phyloP scores from a whole-genome alignment of 345 rosid genomes.

The Gossypium australe region DNA sequence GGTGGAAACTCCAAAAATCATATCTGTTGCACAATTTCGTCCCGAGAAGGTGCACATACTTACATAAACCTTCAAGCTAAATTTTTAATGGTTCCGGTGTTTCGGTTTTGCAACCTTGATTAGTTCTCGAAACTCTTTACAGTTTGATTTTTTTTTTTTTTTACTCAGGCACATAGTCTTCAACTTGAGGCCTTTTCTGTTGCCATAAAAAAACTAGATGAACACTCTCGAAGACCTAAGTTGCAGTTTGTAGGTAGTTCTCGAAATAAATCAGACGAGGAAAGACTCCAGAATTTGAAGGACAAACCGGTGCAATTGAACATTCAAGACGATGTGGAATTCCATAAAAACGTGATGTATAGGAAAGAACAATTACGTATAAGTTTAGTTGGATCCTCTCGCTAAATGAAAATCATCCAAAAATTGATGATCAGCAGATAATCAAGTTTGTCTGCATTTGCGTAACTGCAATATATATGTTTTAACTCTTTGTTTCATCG shows the following conservation, averaged over 20 bases:
- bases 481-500: background rate
- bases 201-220: constrained; percentile 48
- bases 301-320: constrained; percentile 66
- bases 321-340: constrained; percentile 59
- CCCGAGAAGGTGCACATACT: too few relatives aligned
- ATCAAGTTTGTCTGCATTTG: background rate
- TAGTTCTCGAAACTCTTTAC: constrained; percentile 10
- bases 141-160: constrained; percentile 24
- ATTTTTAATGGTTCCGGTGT: too few relatives aligned
- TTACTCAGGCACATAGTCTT: constrained; percentile 76
- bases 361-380: constrained; percentile 36
- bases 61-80: too few relatives aligned
- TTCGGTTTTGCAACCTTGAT: background rate
- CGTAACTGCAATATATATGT: background rate
- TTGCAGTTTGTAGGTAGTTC: constrained; percentile 96
- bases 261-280: constrained; percentile 75
- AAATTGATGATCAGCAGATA: background rate
- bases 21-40: too few relatives aligned
- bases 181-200: constrained; percentile 86
- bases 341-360: constrained; percentile 66
- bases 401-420: background rate
- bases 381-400: background rate
- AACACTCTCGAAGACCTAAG: constrained; percentile 52
- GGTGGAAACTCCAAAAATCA: too few relatives aligned
- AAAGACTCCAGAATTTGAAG: constrained; percentile 66